Base-by-base conservation (phyloP, 2,329 filamentous ascomycete genomes). In the Thelonectria blattea region DNA sequence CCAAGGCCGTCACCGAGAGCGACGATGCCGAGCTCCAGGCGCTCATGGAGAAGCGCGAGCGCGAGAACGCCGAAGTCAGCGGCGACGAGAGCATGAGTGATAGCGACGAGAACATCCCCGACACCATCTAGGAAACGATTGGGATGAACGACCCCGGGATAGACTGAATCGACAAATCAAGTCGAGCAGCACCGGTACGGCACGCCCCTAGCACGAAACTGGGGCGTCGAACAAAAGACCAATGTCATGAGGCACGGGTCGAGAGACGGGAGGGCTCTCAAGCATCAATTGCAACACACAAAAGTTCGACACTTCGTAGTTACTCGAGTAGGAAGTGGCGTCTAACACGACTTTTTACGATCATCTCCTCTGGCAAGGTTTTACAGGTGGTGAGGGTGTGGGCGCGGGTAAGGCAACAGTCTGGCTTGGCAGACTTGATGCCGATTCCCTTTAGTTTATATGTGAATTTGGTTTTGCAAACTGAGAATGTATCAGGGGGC, bases 31-130 rank as follows among this genome's bases (percentile, higher is more conserved):
- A 97, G 79, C 84, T 99, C 67, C 93, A 97, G 78, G 95, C 94
- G 53, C 86, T 99, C 67, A 99, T 99, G 95, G 95, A 98, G 85
- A 97, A 98, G 89, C 89, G 91, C 68, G 95, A 97, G 83, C 90
- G 92, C 68, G 94, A 98, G 86, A 99, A 99, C 80, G 91, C 92
- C 76, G 92, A 99, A 78, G 92, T 99, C 74, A 97, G 93, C 78
- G 95, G 95, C 73, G 96, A 99, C 76, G 95, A 99, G 84, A 95
- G 93, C 76, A 85, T 92, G 78, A 96, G 92, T 75, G 94, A 96
- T 79, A 97, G 92, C 75, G 95, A 98, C 74, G 95, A 97, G 76
- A 93, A 92, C 75, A 76, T 79, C 49, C 76, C 76, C 52, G 76
- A 78, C 57, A 76, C 77, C 49, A 69, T 79, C 61, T 79, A 74